Base-by-base conservation (phyloP, 2,329 filamentous ascomycete genomes). In the Aspergillus sp. region DNA sequence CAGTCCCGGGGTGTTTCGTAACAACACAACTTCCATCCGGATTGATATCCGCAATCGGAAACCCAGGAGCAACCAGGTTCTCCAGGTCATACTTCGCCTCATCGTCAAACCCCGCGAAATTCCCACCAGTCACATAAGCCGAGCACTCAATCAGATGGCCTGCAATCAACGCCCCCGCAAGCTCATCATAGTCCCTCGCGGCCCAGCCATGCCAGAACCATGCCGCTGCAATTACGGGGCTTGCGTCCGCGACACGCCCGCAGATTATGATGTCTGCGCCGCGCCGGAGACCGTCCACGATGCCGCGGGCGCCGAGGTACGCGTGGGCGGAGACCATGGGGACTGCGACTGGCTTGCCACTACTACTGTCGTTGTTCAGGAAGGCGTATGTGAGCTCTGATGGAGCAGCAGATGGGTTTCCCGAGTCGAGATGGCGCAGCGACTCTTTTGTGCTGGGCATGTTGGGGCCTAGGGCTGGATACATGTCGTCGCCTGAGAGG, bases 151-250 rank as follows among this genome's bases (percentile, higher is more conserved):
- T 83, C 5, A 84, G 64, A 66, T 84, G 81, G 1, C 80, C 82
- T 0, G 81, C 80, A 4, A 85, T 67, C 0, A 85, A 65, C 0
- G 80, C 71, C 0, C 79, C 79, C 0, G 83, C 83, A 5, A 86
- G 71, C 17, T 72, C 62, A 56, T 85, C 77, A 18, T 78, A 82
- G 22, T 80, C 74, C 0, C 71, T 75, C 13, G 79, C 74, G 0
- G 60, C 57, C 84, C 83, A 86, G 1, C 74, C 70, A 53, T 85
- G 77, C 78, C 82, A 86, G 71, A 76, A 85, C 64, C 78, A 79
- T 0, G 83, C 83, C 0, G 82, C 81, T 0, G 80, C 83, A 56
- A 85, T 83, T 0, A 84, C 81, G 0, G 81, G 81, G 3, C 76
- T 78, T 0, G 81, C 80, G 61, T 82, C 80, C 0, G 78, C 74